phyloP scores from a whole-genome alignment of 164 flowering plant species.

The Cinnamomum chago region DNA sequence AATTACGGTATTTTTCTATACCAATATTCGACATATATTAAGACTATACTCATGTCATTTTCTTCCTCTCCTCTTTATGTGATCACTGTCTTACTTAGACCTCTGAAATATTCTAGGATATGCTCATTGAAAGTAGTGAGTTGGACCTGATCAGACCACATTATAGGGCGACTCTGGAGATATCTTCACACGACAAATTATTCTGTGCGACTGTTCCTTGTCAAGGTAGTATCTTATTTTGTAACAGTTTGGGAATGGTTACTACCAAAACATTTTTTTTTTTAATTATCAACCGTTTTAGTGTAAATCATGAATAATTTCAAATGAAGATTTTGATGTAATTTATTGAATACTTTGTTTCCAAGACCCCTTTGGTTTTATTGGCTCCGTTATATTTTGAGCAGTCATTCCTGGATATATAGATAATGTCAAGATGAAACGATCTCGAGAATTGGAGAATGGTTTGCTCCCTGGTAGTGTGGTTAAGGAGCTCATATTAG shows the following conservation, averaged over 20 bases:
- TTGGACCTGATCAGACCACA: constrained; percentile 52
- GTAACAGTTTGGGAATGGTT: not conserved
- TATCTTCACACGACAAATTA: constrained; percentile 32
- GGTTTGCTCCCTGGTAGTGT: constrained; percentile 45
- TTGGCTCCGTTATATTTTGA: not conserved
- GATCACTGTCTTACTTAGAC: not conserved
- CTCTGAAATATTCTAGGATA: constrained; percentile 30
- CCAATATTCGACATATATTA: not conserved
- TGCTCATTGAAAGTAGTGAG: constrained; percentile 30
- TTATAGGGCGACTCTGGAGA: constrained; percentile 44
- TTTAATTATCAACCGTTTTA: no score
- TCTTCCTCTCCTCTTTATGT: not conserved
- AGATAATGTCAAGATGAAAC: constrained; percentile 16
- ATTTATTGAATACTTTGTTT: not conserved
- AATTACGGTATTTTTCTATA: constrained; percentile 39
- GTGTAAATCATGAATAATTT: no score
- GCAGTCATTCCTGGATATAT: constrained; percentile 61
- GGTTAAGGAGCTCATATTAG: constrained; percentile 37
- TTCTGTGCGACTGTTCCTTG: constrained; percentile 38
- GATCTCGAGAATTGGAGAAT: constrained; percentile 15
- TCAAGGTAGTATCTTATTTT: constrained; percentile 35
- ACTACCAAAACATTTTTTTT: no score
- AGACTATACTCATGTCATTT: not conserved
- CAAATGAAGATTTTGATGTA: no score
- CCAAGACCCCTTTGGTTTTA: not conserved